Percentiles rank a stretch among this genome's conserved stretches.
These are phyloP conservation scores for Venturia aucupariae DNA, from an alignment of 2,329 filamentous ascomycete species.

Conservation along the genomic window DNA sequence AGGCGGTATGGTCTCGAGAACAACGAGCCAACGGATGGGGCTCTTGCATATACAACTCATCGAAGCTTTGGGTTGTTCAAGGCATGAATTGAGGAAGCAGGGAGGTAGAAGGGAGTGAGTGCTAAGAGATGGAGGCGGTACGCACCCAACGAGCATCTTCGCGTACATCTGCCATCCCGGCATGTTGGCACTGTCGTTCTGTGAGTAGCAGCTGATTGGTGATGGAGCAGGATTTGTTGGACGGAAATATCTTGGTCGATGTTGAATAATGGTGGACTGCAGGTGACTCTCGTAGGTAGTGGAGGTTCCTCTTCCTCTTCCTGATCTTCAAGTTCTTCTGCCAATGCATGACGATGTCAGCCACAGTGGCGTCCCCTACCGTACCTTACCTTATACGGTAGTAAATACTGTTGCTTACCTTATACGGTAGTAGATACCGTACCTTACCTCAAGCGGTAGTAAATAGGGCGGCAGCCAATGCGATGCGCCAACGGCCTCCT, in stretches of 20 bases:
- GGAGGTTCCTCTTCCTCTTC: too few species aligned
- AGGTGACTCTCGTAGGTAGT: too few species aligned
- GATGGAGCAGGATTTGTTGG: background rate
- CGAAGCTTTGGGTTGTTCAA: background rate
- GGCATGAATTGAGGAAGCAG: background rate
- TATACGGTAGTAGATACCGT: too few species aligned
- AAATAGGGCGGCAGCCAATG: background rate
- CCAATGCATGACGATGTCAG: background rate
- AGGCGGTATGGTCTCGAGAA: background rate
- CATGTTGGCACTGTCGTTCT: background rate
- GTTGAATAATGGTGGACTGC: background rate
- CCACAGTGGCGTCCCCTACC: too few species aligned
- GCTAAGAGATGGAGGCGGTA: background rate
- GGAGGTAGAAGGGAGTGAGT: background rate
- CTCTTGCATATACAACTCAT: background rate
- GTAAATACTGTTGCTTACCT: too few species aligned
- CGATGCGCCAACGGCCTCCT: background rate
- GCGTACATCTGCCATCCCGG: background rate
- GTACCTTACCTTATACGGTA: too few species aligned
- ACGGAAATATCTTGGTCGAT: background rate
- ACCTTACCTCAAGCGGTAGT: too few species aligned
- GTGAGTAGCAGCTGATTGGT: background rate
- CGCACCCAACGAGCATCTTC: constrained; percentile 8
- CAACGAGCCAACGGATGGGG: background rate
- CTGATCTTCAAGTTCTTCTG: too few species aligned